A percentile compares a stretch with the other conserved stretches of the same genome.
Conservation (phyloP, 2,329 filamentous ascomycete species). For the Colletotrichum ledebouriae region DNA sequence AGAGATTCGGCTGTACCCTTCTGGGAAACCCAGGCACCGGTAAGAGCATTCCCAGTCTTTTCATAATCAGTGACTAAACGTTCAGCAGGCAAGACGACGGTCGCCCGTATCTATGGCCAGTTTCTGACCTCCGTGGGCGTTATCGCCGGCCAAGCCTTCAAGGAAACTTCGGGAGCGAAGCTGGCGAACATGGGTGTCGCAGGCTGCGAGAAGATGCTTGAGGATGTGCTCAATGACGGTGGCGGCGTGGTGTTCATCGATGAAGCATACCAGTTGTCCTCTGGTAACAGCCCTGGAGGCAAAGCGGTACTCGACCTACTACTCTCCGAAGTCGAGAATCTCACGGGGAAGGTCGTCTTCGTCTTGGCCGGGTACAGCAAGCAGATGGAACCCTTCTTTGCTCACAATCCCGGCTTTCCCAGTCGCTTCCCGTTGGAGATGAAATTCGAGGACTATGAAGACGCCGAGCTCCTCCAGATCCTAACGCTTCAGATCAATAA, state of each 20-base stretch:
- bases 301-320: constrained; percentile 77
- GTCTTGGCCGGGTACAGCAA: constrained; percentile 80
- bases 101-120: constrained; percentile 77
- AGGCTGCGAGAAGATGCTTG: constrained; percentile 65
- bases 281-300: constrained; percentile 69
- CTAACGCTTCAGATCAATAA: constrained; percentile 66
- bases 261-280: constrained; percentile 81
- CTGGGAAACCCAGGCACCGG: constrained; percentile 84
- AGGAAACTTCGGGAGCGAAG: constrained; percentile 77
- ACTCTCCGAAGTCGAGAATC: constrained; percentile 79
- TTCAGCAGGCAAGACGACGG: constrained; percentile 74
- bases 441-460: constrained; percentile 77
- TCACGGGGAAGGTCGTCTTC: constrained; percentile 77
- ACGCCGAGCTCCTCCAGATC: constrained; percentile 74
- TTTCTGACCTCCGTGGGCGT: constrained; percentile 74
- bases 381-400: constrained; percentile 82
- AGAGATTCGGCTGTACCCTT: constrained; percentile 73
- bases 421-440: constrained; percentile 77
- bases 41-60: constrained; percentile 47
- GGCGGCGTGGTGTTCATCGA: constrained; percentile 84
- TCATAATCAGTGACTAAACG: constrained; percentile 28
- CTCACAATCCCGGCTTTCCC: constrained; percentile 78
- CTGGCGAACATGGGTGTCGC: constrained; percentile 73
- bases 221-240: constrained; percentile 64
- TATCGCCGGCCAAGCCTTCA: constrained; percentile 70